Percentiles rank a stretch among this genome's conserved stretches.
These are phyloP conservation scores for Fusarium clavum DNA, from an alignment of 2,329 filamentous ascomycete genomes.

Conservation along the genomic window DNA sequence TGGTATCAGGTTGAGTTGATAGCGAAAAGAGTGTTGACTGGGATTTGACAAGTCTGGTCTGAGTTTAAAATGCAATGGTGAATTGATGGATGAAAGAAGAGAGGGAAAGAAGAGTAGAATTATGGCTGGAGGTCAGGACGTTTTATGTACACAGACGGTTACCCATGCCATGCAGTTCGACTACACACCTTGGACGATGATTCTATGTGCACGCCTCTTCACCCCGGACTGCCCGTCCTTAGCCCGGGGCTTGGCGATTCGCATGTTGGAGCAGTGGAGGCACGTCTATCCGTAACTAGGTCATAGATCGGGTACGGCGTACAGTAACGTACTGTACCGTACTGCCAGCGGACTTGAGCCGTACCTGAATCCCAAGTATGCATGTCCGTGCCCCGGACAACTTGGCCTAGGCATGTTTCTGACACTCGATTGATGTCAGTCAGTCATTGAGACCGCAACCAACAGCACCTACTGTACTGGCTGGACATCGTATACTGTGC, in stretches of 20 bases:
- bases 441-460: background rate
- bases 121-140: conserved; percentile 23
- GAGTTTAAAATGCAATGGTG: conserved; percentile 18
- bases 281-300: conserved; percentile 11
- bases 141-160: conserved; percentile 35
- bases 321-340: background rate
- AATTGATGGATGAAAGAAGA: conserved; percentile 10
- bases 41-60: conserved; percentile 11
- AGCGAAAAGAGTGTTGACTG: conserved; percentile 17
- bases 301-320: conserved; percentile 30
- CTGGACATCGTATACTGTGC: background rate
- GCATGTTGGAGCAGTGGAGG: conserved; percentile 27
- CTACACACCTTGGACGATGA: conserved; percentile 22
- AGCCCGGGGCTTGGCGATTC: conserved; percentile 30
- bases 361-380: conserved; percentile 9
- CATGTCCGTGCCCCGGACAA: conserved; percentile 9
- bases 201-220: conserved; percentile 32
- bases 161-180: conserved; percentile 26
- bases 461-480: conserved; percentile 3
- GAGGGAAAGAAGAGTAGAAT: background rate
- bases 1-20: conserved; percentile 9
- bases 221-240: conserved; percentile 33
- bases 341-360: background rate
- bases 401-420: background rate
- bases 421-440: conserved; percentile 30